Percentiles rank a stretch among this genome's conserved stretches.
Conservation (phyloP, 495 filamentous ascomycete species). For the Tuber calosporum region DNA sequence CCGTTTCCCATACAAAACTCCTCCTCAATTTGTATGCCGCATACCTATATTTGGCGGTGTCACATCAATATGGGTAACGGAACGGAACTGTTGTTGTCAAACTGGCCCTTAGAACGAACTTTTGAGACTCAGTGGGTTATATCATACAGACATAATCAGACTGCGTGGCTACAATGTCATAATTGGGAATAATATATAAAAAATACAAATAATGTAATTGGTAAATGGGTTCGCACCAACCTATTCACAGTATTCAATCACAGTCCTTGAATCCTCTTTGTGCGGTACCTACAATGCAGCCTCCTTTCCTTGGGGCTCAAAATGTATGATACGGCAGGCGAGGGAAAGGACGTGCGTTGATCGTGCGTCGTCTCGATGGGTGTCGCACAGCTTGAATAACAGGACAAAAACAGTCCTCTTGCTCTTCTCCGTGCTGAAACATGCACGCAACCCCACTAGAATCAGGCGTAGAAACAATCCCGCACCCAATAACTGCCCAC, state of each 20-base stretch:
- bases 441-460: background rate
- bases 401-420: background rate
- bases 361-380: background rate
- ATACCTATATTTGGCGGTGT: too few species aligned
- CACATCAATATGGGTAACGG: too few species aligned
- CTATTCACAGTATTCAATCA: background rate
- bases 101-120: too few species aligned
- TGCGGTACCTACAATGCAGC: background rate
- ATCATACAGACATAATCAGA: background rate
- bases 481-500: background rate
- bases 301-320: background rate
- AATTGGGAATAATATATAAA: too few species aligned
- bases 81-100: too few species aligned
- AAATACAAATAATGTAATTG: background rate
- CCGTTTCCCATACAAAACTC: too few species aligned
- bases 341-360: background rate
- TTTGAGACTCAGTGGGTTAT: too few species aligned
- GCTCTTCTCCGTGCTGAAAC: background rate
- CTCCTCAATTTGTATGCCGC: too few species aligned
- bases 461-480: background rate
- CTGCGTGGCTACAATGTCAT: too few species aligned
- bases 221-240: background rate
- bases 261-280: background rate
- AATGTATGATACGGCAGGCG: background rate
- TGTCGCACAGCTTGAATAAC: background rate